Percentiles rank a stretch among this genome's conserved stretches.
phyloP scores from a whole-genome alignment of 805 yeast species.

The Aciculoconidium aculeatum region DNA sequence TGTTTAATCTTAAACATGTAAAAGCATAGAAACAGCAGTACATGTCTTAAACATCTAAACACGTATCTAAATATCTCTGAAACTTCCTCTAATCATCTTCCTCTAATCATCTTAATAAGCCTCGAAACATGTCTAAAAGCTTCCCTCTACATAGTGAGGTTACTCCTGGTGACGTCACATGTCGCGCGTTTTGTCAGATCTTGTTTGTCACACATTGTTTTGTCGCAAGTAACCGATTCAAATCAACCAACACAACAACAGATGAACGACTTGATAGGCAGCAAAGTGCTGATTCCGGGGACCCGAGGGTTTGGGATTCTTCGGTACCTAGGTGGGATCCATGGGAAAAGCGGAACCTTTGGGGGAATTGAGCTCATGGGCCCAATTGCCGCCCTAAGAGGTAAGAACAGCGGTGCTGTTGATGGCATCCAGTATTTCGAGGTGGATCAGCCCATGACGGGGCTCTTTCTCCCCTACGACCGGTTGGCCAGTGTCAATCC shows the following conservation, averaged over 20 bases:
- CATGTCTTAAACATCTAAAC: too few relatives aligned
- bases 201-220: too few relatives aligned
- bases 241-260: conserved; percentile 1
- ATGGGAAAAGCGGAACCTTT: conserved; percentile 65
- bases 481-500: conserved; percentile 34
- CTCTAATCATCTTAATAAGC: too few relatives aligned
- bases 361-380: conserved; percentile 87
- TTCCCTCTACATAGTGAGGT: too few relatives aligned
- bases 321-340: conserved; percentile 66
- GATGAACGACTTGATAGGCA: conserved; percentile 30
- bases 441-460: conserved; percentile 59
- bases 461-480: conserved; percentile 64
- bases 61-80: too few relatives aligned
- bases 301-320: conserved; percentile 62
- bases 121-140: too few relatives aligned
- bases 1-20: too few relatives aligned
- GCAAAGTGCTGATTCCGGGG: conserved; percentile 52
- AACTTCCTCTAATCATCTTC: too few relatives aligned
- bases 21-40: too few relatives aligned
- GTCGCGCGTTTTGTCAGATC: too few relatives aligned
- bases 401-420: conserved; percentile 83
- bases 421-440: conserved; percentile 66
- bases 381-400: conserved; percentile 48
- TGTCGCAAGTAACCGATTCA: too few relatives aligned
- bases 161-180: too few relatives aligned